Percentiles rank a stretch among this genome's conserved stretches.
Evolutionary conservation across 116 monocot genomes (phyloP).

Genomic region (Dioscorea cayenensis): DNA sequence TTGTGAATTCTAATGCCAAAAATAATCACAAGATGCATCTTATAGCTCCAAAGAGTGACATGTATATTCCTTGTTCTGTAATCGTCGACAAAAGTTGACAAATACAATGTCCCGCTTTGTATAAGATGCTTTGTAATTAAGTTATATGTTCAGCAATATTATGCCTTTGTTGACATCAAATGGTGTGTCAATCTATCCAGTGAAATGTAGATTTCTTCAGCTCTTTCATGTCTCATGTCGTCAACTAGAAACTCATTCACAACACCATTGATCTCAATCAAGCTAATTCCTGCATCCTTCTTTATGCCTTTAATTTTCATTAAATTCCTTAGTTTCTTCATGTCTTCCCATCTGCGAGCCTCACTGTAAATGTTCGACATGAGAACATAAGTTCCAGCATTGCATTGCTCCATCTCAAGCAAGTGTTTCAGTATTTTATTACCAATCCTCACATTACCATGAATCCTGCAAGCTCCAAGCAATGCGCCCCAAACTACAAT

Average conservation of each 20-base stretch:
- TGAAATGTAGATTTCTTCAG: constrained; percentile 19
- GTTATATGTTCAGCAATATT: too few species aligned
- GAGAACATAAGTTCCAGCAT: constrained; percentile 47
- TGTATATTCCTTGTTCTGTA: too few species aligned
- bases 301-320: constrained; percentile 29
- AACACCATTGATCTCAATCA: constrained; percentile 33
- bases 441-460: constrained; percentile 34
- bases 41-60: too few species aligned
- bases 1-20: background rate
- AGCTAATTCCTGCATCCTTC: constrained; percentile 42
- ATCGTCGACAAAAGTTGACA: too few species aligned
- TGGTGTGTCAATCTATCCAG: constrained; percentile 30
- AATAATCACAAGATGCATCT: background rate
- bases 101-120: too few species aligned
- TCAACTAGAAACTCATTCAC: constrained; percentile 39
- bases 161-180: constrained; percentile 9
- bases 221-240: constrained; percentile 32
- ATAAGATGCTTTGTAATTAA: too few species aligned
- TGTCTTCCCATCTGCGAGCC: constrained; percentile 24
- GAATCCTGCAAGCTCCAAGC: constrained; percentile 57
- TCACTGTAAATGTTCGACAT: constrained; percentile 40
- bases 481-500: constrained; percentile 56
- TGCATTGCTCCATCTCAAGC: constrained; percentile 27
- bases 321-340: constrained; percentile 29
- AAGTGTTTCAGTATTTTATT: constrained; percentile 42